Evolutionary conservation across 805 yeast species (phyloP), one percentile per base, ranked within the genome.

Genomic region (Candida berthetii): DNA sequence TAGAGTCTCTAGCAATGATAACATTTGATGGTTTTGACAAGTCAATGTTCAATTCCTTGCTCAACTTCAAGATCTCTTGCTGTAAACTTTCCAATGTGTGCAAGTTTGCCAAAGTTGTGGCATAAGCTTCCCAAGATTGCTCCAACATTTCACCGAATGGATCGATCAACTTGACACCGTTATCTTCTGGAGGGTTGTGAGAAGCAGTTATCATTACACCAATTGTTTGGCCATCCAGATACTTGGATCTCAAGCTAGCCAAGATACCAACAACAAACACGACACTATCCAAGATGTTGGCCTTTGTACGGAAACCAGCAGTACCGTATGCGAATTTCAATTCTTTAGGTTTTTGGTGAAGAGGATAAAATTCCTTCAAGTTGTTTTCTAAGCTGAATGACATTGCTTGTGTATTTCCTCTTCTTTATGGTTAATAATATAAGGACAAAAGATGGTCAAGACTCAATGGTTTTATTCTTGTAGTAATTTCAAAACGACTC

Each of bases 181-280:
- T 88, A 58, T 90, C 97, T 34, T 69, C 69, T 0, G 97, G 96
- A 0, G 96, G 96, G 54, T 89, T 89, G 61, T 89, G 97, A 1
- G 95, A 85, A 0, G 96, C 97, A 1, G 97, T 93, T 55, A 93
- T 82, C 97, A 93, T 91, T 11, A 90, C 82, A n/a, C 99, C 99
- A 25, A 90, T 75, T 8, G 84, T 76, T 52, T 82, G 69, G 1
- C 91, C 86, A 1, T 66, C 65, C 27, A 85, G 65, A 45, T 68
- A 72, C 44, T 82, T 74, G n/a, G 97, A 89, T 54, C 99, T 72
- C 47, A 93, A 66, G 2, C 81, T 68, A 0, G 99, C 97, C 22
- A 90, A 59, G 16, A 89, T 68, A 2, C 96, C 96, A 15, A 85
- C 88, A 7, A 91, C 73, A 60, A 78, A 86, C 61, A 87, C 84